Evolutionary conservation across 192 early-diverging fungal species (phyloP), one percentile per base, ranked within the genome.

Genomic region (Radiomyces spectabilis): DNA sequence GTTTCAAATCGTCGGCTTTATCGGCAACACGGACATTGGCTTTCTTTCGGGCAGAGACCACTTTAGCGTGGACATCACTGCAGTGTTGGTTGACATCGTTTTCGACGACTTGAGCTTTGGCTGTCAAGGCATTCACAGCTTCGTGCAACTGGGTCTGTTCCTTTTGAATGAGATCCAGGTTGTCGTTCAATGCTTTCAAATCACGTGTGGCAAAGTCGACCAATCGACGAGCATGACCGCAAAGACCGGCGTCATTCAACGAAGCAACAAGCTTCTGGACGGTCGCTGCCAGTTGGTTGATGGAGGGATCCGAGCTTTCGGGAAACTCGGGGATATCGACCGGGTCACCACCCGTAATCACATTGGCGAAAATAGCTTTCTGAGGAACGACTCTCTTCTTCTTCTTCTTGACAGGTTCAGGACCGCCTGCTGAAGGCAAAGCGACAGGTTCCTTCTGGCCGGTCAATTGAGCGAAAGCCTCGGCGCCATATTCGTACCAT

Each of bases 151-250:
- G 42, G 5, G 43, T 65, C 8, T 70, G 59, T 12, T 71, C 75
- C 18, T 61, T 67, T 13, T 75, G 65, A 57, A 80, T 54, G 9
- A 55, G 57, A 57, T 67, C 55, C 24, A 84, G 66, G 48, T 74
- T 73, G 29, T 71, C 67, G 50, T 58, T 64, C 35, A 71, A 44
- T 29, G 60, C 44, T 30, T 72, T 68, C 26, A 74, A 41, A 26
- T 84, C 74, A 34, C 68, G 74, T 37, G 76, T 78, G 16, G 77
- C 75, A 35, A 79, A 71, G 53, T 72, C 79, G 27, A 81, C 77
- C n/a, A 85, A 71, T 29, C 82, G 68, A 53, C 76, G 65, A 0
- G 75, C 69, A 41, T 74, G 74, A 30, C 71, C 77, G 4, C 76
- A 43, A 47, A 77, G 62, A 19, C 56, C 68, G 9, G 41, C 34